These are phyloP conservation scores for Bidens hawaiensis DNA, from an alignment of 140 eudicot species.

Conservation along the genomic window DNA sequence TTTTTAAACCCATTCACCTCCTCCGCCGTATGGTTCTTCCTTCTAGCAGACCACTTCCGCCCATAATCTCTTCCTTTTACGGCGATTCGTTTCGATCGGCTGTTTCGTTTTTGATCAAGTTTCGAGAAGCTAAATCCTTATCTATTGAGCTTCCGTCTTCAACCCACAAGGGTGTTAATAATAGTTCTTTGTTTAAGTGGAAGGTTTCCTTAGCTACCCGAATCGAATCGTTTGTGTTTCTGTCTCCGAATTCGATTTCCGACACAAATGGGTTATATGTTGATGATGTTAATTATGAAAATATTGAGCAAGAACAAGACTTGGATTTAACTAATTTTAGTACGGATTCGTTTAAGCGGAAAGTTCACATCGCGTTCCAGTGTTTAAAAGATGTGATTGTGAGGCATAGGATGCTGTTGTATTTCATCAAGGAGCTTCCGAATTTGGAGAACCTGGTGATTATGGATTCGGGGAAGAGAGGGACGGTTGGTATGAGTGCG, in stretches of 20 bases:
- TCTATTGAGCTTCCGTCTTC: constrained; percentile 22
- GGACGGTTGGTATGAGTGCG: constrained; percentile 26
- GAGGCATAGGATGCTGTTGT: constrained; percentile 24
- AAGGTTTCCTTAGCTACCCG: constrained; percentile 19
- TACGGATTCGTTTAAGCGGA: constrained; percentile 17
- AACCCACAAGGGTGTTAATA: constrained; percentile 4
- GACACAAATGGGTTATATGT: not conserved
- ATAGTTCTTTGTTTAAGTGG: constrained; percentile 25
- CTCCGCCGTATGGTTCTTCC: constrained; percentile 16
- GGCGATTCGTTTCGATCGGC: constrained; percentile 27
- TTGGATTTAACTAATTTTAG: not conserved
- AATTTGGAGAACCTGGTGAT: constrained; percentile 17
- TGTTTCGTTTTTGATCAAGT: constrained; percentile 16
- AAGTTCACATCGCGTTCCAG: constrained; percentile 25
- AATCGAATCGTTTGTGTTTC: constrained; percentile 20
- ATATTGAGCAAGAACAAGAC: not conserved
- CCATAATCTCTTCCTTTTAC: constrained; percentile 31
- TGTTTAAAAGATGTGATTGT: constrained; percentile 31
- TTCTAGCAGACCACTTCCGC: constrained; percentile 14
- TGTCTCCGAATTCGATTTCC: constrained; percentile 16
- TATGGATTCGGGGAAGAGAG: constrained; percentile 31
- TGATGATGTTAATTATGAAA: not conserved
- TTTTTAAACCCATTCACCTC: constrained; percentile 13
- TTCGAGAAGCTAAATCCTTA: constrained; percentile 5
- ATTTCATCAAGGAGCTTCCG: constrained; percentile 19